These are phyloP conservation scores for Euphorbia tirucalli DNA, from an alignment of 345 rosid genomes.

Conservation along the genomic window DNA sequence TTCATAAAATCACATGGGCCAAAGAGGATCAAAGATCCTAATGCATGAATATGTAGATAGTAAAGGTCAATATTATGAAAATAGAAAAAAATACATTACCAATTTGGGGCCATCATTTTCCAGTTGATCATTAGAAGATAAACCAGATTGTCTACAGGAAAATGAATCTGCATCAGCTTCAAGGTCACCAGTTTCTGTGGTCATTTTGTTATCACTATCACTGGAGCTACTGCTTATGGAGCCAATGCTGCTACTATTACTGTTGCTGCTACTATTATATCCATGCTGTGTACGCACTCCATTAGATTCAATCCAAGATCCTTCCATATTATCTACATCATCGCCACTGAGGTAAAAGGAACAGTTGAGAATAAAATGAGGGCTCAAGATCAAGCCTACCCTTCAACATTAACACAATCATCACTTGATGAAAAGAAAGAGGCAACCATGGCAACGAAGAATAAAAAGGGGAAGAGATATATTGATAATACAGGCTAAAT, in stretches of 20 bases:
- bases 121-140: slow-evolving; percentile 67
- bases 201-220: slow-evolving; percentile 76
- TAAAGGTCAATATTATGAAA: background rate
- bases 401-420: background rate
- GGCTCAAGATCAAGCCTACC: slow-evolving; percentile 16
- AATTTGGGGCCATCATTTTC: slow-evolving; percentile 62
- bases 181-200: slow-evolving; percentile 70
- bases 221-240: slow-evolving; percentile 85
- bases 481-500: background rate
- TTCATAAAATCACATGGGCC: background rate
- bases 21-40: background rate
- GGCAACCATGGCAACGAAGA: background rate
- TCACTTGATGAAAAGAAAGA: background rate
- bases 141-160: slow-evolving; percentile 84
- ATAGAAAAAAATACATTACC: slow-evolving; percentile 46
- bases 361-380: slow-evolving; percentile 13
- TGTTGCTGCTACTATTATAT: slow-evolving; percentile 89
- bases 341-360: slow-evolving; percentile 55
- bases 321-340: slow-evolving; percentile 58
- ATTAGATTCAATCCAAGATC: slow-evolving; percentile 59
- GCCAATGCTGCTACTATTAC: slow-evolving; percentile 90
- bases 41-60: background rate
- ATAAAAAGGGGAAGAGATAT: background rate
- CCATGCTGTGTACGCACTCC: slow-evolving; percentile 54
- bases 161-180: slow-evolving; percentile 99